Evolutionary conservation across 2,329 filamentous ascomycete genomes (phyloP).

Genomic region (Claviceps fusiformis): DNA sequence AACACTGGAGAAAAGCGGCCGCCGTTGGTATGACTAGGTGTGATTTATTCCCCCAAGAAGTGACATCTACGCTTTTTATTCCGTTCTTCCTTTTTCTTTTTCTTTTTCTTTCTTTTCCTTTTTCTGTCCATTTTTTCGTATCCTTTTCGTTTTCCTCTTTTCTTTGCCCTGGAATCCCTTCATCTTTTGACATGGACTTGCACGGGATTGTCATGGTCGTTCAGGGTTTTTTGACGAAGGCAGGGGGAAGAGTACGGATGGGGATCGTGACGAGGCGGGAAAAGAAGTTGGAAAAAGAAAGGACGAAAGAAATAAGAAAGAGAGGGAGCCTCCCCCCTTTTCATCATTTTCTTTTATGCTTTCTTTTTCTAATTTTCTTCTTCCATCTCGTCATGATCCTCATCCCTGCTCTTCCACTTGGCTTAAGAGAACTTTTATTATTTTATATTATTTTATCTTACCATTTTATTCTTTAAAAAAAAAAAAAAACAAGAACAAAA

Average conservation of each 20-base stretch:
- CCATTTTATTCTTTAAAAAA: background rate
- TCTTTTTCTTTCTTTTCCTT: too few species aligned
- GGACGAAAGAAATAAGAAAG: background rate
- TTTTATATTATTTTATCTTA: too few species aligned
- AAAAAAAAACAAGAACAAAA: background rate
- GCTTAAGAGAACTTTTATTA: too few species aligned
- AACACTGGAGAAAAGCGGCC: constrained; percentile 6
- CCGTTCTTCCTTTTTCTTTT: too few species aligned
- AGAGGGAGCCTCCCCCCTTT: background rate
- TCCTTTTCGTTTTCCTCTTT: too few species aligned
- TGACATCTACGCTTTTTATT: background rate
- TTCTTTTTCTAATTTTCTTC: too few species aligned
- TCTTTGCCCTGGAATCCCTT: background rate
- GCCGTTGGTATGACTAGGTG: constrained; percentile 7
- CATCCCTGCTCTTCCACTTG: too few species aligned
- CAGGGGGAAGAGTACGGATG: background rate
- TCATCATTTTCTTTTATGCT: too few species aligned
- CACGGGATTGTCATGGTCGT: background rate
- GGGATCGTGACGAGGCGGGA: background rate
- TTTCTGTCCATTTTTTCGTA: too few species aligned
- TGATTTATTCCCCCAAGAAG: constrained; percentile 4
- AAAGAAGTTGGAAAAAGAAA: background rate
- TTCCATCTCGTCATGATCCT: too few species aligned
- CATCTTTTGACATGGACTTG: background rate
- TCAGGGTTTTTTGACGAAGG: too few species aligned